Base-by-base conservation (phyloP, 2,329 filamentous ascomycete species). In the Scopulariopsis brevicaulis region DNA sequence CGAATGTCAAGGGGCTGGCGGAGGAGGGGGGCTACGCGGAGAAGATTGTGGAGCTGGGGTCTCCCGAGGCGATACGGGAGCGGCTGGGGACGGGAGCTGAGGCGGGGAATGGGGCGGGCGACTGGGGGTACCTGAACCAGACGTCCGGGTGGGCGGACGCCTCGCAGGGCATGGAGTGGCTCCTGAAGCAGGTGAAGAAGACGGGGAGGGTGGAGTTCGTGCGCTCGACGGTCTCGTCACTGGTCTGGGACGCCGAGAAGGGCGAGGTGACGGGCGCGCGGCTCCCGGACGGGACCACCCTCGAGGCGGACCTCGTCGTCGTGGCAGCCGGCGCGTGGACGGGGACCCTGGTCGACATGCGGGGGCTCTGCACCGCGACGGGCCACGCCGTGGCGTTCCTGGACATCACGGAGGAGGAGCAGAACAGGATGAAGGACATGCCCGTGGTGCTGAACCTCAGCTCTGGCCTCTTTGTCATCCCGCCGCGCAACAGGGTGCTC, bases 281-380 rank as follows among this genome's bases (percentile, higher is more conserved):
- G n/a, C 71, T 88, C 12, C 64, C 66, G 1, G 72, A 80, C 60
- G 78, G 77, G 1, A 69, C 69, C 7, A 72, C 67, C 11, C 62
- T 90, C 7, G 73, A 71, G 4, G 89, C 87, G 1, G 87, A 90
- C 59, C 77, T 96, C 8, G 85, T 89, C 37, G 77, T 96, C 58
- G 78, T 96, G 2, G 91, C 93, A 0, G 85, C 91, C 0, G 93
- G 93, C 18, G 91, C 93, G 4, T 97, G 93, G 92, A 90, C 89
- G 2, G 82, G 85, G 2, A 79, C 81, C 1, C 77, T 96, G 24
- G 73, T 96, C 58, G 88, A 96, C 69, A 75, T 96, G 1, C 77
- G 85, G 53, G 89, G 90, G 28, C 82, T 88, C 52, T 85, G 85
- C 46, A 81, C 87, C 62, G 88, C 92, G 2, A 96, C 90, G 0